Evolutionary conservation across 1,284 basidiomycete genomes (phyloP), one percentile per base, ranked within the genome.

Genomic region (Ustilago nuda): DNA sequence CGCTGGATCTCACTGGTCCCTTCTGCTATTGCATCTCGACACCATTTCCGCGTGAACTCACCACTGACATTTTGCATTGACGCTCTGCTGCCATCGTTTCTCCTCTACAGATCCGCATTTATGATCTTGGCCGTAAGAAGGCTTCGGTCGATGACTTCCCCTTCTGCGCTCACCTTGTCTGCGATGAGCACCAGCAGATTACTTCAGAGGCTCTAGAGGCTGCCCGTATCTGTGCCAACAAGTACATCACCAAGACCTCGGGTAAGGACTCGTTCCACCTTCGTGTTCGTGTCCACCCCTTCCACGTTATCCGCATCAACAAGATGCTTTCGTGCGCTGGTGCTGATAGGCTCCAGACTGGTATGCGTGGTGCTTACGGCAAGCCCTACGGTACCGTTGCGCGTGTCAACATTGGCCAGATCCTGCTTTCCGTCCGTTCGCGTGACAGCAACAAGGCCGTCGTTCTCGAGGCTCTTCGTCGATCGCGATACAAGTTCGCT

Each of bases 311-410:
- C 88, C 93, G 96, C 82, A 98, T 98, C 92, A 98, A 99, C 93
- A 99, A 99, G 92, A 98, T 98, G 94, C 94, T 98, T 90, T 94
- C 93, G 73, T 98, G 96, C 88, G 96, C 96, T 83, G 96, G 96
- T 87, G 95, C 96, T 85, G 96, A 98, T 95, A 93, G 94, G 73
- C 82, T 85, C 82, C 95, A 98, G 88, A 97, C 96, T 69, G 96
- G 96, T 88, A 98, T 99, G 96, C 94, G 96, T 89, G 96, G 96
- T 84, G 96, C 96, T 73, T 99, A 95, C 95, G 96, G 96, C 85
- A 98, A 98, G 90, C 95, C 96, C 57, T 98, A 97, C 88, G 96
- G 95, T 80, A 93, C 92, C 41, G 94, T 94, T 79, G 94, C 94
- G 59, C 93, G 94, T 87, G 94, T 97, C 81, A 91, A 95, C 91